Percentiles rank a stretch among this genome's conserved stretches.
phyloP scores from a whole-genome alignment of 139 green algal genomes.

The Coelastrella sp. region DNA sequence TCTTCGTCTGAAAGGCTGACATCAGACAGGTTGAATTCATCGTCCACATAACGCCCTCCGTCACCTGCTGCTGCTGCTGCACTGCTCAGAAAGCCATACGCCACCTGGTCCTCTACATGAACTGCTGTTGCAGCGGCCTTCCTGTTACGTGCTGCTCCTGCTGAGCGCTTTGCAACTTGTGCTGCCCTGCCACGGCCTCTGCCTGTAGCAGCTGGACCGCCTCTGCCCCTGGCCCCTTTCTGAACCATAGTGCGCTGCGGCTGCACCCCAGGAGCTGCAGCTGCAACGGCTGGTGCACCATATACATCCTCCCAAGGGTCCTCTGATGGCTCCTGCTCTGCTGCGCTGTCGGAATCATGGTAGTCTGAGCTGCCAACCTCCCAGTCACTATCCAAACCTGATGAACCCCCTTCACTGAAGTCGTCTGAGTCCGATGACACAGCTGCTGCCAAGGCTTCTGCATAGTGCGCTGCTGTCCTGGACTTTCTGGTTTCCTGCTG shows the following conservation, averaged over 20 bases:
- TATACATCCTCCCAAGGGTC: not conserved
- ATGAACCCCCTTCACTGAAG: not conserved
- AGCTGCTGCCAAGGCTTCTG: not conserved
- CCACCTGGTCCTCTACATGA: not conserved
- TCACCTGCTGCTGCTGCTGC: constrained; percentile 10
- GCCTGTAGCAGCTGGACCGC: not conserved
- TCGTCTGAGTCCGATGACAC: not conserved
- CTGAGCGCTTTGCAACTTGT: not conserved
- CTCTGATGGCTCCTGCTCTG: not conserved
- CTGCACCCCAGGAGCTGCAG: not conserved
- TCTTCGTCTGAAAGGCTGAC: not conserved
- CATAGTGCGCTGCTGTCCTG: not conserved
- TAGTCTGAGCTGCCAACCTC: not conserved
- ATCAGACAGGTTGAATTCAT: constrained; percentile 15
- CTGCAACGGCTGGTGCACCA: not conserved
- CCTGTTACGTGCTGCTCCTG: not conserved
- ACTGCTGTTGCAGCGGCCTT: not conserved
- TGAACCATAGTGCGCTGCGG: not conserved
- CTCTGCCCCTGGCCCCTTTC: not conserved
- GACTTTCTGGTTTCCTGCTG: not conserved
- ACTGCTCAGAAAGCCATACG: not conserved
- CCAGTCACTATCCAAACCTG: constrained; percentile 19
- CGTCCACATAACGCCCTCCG: not conserved
- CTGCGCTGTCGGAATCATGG: not conserved
- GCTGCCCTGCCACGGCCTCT: not conserved